These are phyloP conservation scores for Linnemannia elongata DNA, from an alignment of 192 early-diverging fungal species.

Conservation along the genomic window DNA sequence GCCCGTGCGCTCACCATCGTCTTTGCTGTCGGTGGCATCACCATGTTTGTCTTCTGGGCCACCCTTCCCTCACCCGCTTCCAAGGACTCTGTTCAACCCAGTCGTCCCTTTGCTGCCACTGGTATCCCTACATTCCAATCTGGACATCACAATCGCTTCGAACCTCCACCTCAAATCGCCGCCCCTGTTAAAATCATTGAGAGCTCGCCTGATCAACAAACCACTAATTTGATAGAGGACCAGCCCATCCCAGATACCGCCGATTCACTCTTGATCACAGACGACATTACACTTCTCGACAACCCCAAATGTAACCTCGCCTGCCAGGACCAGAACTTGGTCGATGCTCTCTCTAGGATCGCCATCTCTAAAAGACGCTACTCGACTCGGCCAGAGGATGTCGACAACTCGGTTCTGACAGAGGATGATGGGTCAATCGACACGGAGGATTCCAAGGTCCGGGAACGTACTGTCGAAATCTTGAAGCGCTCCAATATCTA, in stretches of 20 bases:
- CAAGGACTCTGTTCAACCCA: background rate
- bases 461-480: constrained; percentile 22
- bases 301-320: background rate
- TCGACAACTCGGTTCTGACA: background rate
- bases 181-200: constrained; percentile 12
- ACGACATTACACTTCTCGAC: background rate
- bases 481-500: constrained; percentile 33
- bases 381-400: constrained; percentile 2
- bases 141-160: constrained; percentile 21
- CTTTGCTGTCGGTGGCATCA: constrained; percentile 28
- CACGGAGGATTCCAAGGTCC: constrained; percentile 5
- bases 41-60: constrained; percentile 19
- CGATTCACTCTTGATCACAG: background rate
- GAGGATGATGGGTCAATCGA: background rate
- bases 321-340: constrained; percentile 31
- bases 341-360: constrained; percentile 35
- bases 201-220: background rate
- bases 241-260: background rate
- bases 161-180: constrained; percentile 15
- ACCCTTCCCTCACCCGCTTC: background rate
- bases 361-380: constrained; percentile 40
- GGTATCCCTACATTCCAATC: constrained; percentile 21
- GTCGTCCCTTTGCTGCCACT: background rate
- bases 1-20: constrained; percentile 34
- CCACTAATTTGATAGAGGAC: background rate